Conservation (phyloP, 129 eudicot species). For the Escallonia rubra region DNA sequence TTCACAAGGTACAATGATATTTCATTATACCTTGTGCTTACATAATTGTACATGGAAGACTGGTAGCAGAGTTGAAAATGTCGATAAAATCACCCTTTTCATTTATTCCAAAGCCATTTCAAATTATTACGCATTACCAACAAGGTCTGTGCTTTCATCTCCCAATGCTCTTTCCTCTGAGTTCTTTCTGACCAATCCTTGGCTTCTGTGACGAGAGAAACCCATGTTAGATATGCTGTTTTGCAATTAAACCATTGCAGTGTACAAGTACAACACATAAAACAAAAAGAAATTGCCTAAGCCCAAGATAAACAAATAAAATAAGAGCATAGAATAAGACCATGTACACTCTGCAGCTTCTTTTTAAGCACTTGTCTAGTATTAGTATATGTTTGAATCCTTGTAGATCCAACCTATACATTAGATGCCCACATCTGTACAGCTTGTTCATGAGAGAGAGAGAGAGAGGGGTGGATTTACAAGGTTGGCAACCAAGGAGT, state of each 20-base stretch:
- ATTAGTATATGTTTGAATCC: constrained; percentile 42
- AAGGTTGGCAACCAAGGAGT: constrained; percentile 23
- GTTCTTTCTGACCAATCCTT: constrained; percentile 49
- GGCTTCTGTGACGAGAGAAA: constrained; percentile 19
- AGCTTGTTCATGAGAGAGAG: constrained; percentile 18
- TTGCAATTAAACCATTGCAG: constrained; percentile 10
- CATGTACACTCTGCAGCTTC: constrained; percentile 53
- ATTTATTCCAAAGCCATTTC: constrained; percentile 18
- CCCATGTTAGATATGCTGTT: constrained; percentile 46
- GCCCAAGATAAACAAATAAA: constrained; percentile 45
- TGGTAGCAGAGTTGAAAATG: too few relatives aligned
- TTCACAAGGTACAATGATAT: too few relatives aligned
- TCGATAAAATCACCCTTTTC: background rate
- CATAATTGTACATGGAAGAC: too few relatives aligned
- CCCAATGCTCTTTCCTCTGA: constrained; percentile 42
- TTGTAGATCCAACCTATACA: constrained; percentile 54
- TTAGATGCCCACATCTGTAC: constrained; percentile 42
- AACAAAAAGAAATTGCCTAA: constrained; percentile 52
- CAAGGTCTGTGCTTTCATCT: constrained; percentile 36
- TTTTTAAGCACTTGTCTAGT: constrained; percentile 36
- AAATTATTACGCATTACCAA: constrained; percentile 22
- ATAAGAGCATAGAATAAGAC: constrained; percentile 33
- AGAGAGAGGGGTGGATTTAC: constrained; percentile 17
- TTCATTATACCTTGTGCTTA: too few relatives aligned
- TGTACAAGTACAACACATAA: constrained; percentile 44